Base-by-base conservation (phyloP, 2,329 filamentous ascomycete species). In the Xylaria polymorpha region DNA sequence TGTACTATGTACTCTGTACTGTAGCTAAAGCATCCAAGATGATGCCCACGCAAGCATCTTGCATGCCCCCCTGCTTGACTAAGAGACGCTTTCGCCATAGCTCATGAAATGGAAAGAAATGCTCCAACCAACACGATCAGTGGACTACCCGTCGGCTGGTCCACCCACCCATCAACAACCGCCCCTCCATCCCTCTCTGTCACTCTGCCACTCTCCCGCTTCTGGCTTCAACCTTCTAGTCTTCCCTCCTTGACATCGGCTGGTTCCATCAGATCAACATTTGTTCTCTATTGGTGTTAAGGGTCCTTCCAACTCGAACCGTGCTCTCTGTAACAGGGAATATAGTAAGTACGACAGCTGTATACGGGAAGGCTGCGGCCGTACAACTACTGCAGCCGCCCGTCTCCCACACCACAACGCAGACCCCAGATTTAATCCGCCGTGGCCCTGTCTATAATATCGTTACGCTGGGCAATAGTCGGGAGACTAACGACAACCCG, bases 351-450 rank as follows among this genome's bases (percentile, higher is more conserved):
- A 62, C 62, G 39, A 56, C 39, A 25, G 63, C 46, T 62, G 51
- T 59, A 55, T 46, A 69, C 63, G 46, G 29, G 67, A 69, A 66
- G 67, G 63, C 53, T 66, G 59, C 59, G 48, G 53, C 58, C 63
- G 67, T 66, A 58, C 53, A 61, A 69, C 67, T 70, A 51, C 72
- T 74, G 72, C 73, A 75, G 74, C 73, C 70, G 71, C 73, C 74
- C 73, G 72, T 44, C 72, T 74, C 71, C 69, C 67, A 56, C 70
- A 60, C 67, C 66, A 61, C 65, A 66, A 66, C 61, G 64, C 73
- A 71, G 71, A 74, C 75, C 75, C 74, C 76, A 68, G 74, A 74
- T 76, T 75, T 43, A 74, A 73, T 71, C 74, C 68, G 73, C 72
- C 72, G 73, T 71, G 69, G 67, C 75, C 74, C 70, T 74, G 74